Evolutionary conservation across 495 filamentous ascomycete genomes (phyloP).

Genomic region (Penicillium parvum): DNA sequence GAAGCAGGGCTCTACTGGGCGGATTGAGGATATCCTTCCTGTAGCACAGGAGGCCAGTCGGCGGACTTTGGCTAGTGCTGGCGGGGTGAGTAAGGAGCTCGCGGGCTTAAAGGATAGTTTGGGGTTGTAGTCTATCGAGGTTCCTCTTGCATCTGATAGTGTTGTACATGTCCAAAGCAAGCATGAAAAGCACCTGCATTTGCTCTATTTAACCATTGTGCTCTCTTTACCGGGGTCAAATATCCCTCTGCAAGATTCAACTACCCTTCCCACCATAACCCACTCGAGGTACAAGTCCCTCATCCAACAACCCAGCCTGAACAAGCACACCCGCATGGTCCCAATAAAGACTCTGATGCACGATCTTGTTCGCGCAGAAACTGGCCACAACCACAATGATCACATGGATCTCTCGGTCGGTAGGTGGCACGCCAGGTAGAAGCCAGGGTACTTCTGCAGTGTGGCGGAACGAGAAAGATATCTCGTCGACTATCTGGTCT

Average conservation of each 20-base stretch:
- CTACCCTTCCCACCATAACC: neutral
- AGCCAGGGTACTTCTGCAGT: constrained; percentile 72
- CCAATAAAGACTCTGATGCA: constrained; percentile 78
- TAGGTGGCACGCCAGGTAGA: constrained; percentile 68
- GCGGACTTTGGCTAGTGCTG: constrained; percentile 65
- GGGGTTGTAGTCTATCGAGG: neutral
- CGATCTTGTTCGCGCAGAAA: constrained; percentile 67
- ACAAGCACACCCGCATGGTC: constrained; percentile 77
- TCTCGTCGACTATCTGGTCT: constrained; percentile 56
- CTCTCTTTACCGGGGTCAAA: no score
- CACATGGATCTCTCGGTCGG: constrained; percentile 58
- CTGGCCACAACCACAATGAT: constrained; percentile 68
- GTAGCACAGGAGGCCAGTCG: constrained; percentile 69
- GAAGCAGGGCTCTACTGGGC: constrained; percentile 16
- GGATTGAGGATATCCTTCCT: constrained; percentile 41
- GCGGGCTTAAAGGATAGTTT: constrained; percentile 9
- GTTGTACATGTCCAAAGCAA: no score
- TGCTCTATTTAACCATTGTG: no score
- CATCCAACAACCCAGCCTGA: constrained; percentile 71
- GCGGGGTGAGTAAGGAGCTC: constrained; percentile 58
- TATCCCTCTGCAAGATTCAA: neutral
- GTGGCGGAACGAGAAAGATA: constrained; percentile 61
- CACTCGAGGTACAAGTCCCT: constrained; percentile 39
- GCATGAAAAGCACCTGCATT: no score
- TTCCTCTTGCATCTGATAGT: no score